Conservation (phyloP, 768 basidiomycete species). For the Lyophyllum decastes region DNA sequence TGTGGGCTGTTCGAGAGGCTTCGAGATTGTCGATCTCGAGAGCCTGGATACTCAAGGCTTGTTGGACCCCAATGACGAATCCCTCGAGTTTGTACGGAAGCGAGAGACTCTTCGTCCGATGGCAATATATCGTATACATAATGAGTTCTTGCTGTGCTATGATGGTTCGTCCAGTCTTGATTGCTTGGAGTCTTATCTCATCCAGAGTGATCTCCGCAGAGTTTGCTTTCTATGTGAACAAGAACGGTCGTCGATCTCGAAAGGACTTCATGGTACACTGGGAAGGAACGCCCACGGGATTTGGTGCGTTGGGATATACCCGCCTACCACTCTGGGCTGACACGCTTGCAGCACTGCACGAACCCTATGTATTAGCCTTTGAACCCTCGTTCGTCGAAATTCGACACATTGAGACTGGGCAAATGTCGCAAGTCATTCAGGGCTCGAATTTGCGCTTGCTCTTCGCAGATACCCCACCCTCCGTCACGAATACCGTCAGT, state of each 20-base stretch:
- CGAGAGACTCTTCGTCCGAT: slow-evolving; percentile 88
- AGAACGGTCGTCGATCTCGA: slow-evolving; percentile 88
- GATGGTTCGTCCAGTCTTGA: slow-evolving; percentile 65
- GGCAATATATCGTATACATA: slow-evolving; percentile 95
- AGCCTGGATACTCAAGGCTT: slow-evolving; percentile 95
- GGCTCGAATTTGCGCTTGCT: slow-evolving; percentile 87
- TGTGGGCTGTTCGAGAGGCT: slow-evolving; percentile 95
- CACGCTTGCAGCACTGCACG: slow-evolving; percentile 75
- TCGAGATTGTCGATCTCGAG: slow-evolving; percentile 98
- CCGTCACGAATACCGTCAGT: slow-evolving; percentile 63
- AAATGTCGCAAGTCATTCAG: slow-evolving; percentile 92
- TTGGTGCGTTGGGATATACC: slow-evolving; percentile 63
- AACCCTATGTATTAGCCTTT: slow-evolving; percentile 95
- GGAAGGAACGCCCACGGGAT: slow-evolving; percentile 93
- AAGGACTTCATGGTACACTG: slow-evolving; percentile 95
- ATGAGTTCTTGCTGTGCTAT: slow-evolving; percentile 96
- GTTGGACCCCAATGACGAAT: slow-evolving; percentile 88
- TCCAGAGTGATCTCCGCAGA: slow-evolving; percentile 48
- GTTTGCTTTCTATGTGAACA: slow-evolving; percentile 99
- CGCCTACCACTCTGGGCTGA: not conserved
- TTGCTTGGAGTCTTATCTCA: slow-evolving; percentile 8
- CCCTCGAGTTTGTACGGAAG: slow-evolving; percentile 91
- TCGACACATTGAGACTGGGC: slow-evolving; percentile 90
- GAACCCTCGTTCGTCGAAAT: slow-evolving; percentile 97
- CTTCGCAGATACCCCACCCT: slow-evolving; percentile 92